phyloP scores from a whole-genome alignment of 208 protist genomes.

The Acanthamoeba royreba region DNA sequence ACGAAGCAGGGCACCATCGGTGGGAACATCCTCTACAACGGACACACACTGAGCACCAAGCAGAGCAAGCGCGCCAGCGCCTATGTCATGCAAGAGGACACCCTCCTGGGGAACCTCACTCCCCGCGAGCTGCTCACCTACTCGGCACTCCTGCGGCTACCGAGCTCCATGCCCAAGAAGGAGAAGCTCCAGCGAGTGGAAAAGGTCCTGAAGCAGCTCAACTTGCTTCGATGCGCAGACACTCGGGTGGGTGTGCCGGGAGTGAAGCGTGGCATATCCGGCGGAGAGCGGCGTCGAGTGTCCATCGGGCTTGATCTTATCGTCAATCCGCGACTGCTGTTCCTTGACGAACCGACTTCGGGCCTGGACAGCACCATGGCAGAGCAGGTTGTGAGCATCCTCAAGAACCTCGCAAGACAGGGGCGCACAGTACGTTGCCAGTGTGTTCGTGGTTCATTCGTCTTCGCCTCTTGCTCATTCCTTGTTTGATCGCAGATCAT shows the following conservation, averaged over 20 bases:
- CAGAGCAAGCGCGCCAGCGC: background rate
- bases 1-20: background rate
- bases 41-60: no score
- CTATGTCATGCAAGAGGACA: background rate
- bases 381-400: slow-evolving; percentile 80
- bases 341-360: slow-evolving; percentile 85
- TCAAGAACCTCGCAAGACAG: slow-evolving; percentile 79
- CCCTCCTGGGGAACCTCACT: background rate
- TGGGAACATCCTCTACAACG: background rate
- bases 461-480: background rate
- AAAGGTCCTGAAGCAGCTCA: background rate
- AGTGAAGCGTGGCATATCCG: slow-evolving; percentile 64
- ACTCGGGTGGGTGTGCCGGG: background rate
- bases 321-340: slow-evolving; percentile 69
- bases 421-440: slow-evolving; percentile 76
- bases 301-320: slow-evolving; percentile 79
- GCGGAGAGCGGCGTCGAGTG: slow-evolving; percentile 76
- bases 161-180: background rate
- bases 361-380: slow-evolving; percentile 87
- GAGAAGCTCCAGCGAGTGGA: background rate
- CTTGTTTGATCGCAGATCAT: slow-evolving; percentile 72
- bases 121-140: background rate
- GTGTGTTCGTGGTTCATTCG: background rate
- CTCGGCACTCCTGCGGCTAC: background rate
- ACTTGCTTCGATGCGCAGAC: background rate